Evolutionary conservation across 805 yeast genomes (phyloP).

Genomic region (Saccharomycopsis guyanensis): DNA sequence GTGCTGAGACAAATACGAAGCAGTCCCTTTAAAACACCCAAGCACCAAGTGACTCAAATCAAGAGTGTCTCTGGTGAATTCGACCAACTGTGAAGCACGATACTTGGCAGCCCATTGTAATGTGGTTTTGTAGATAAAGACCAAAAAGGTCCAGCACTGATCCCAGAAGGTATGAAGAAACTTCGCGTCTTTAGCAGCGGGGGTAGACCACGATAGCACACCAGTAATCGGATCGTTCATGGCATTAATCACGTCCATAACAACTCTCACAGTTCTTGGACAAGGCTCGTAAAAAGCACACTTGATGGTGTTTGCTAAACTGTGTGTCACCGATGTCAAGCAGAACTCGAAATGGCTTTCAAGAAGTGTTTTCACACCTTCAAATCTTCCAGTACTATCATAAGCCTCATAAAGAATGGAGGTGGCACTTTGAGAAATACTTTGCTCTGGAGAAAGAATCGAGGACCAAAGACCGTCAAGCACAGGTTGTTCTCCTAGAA

Average conservation of each 20-base stretch:
- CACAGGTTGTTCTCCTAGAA: conserved; percentile 37
- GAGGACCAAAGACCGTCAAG: conserved; percentile 69
- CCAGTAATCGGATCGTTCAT: conserved; percentile 65
- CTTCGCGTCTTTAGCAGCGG: conserved; percentile 23
- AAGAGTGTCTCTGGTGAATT: conserved; percentile 79
- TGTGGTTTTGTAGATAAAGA: conserved; percentile 59
- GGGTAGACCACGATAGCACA: conserved; percentile 31
- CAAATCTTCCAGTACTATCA: conserved; percentile 74
- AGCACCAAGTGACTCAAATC: conserved; percentile 67
- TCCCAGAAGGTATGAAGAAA: conserved; percentile 51
- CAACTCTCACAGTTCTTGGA: conserved; percentile 63
- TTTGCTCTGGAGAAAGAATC: conserved; percentile 52
- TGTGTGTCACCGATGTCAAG: conserved; percentile 40
- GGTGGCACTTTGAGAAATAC: conserved; percentile 59
- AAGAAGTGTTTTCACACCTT: conserved; percentile 56
- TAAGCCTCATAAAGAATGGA: conserved; percentile 67
- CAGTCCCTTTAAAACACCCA: conserved; percentile 53
- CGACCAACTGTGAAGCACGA: conserved; percentile 50
- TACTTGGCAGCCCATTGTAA: conserved; percentile 65
- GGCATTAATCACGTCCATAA: conserved; percentile 63
- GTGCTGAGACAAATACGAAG: conserved; percentile 30
- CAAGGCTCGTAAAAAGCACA: conserved; percentile 60
- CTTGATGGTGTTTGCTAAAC: conserved; percentile 37
- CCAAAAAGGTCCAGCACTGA: conserved; percentile 62
- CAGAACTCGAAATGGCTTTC: conserved; percentile 36